phyloP scores from a whole-genome alignment of 1,284 basidiomycete species.

The Leccinum fallax region DNA sequence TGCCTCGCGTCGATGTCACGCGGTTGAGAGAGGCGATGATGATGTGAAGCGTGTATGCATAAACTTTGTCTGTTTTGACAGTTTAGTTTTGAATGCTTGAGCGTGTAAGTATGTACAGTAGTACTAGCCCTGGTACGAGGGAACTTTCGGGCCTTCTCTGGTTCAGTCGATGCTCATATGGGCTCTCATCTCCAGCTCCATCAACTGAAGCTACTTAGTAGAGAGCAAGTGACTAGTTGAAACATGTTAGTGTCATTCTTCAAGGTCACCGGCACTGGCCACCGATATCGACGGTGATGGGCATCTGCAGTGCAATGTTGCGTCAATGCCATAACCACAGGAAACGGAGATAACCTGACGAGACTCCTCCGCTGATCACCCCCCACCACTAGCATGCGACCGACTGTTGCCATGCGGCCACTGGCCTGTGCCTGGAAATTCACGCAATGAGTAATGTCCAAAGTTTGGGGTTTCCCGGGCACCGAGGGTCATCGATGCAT shows the following conservation, averaged over 20 bases:
- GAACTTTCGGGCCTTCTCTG: not conserved
- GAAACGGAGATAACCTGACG: not conserved
- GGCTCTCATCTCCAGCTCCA: not conserved
- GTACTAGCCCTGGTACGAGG: not conserved
- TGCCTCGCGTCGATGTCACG: conserved; percentile 24
- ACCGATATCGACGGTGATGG: not conserved
- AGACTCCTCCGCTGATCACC: not conserved
- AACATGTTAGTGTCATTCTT: not conserved
- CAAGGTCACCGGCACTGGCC: not conserved
- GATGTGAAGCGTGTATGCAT: not conserved
- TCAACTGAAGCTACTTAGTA: not conserved
- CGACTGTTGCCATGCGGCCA: not conserved
- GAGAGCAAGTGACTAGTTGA: not conserved
- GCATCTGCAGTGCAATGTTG: not conserved
- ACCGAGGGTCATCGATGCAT: no score
- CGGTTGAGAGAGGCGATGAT: conserved; percentile 35
- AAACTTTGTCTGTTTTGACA: not conserved
- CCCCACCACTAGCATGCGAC: no score
- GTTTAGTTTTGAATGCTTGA: not conserved
- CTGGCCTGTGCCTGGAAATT: not conserved
- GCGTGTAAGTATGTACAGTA: not conserved
- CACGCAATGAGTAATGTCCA: not conserved
- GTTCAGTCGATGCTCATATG: not conserved
- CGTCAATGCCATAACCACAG: not conserved
- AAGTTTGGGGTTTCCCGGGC: not conserved